A percentile compares a stretch with the other conserved stretches of the same genome.
Conservation (phyloP, 1,284 basidiomycete species). For the Spongiforma sp. region DNA sequence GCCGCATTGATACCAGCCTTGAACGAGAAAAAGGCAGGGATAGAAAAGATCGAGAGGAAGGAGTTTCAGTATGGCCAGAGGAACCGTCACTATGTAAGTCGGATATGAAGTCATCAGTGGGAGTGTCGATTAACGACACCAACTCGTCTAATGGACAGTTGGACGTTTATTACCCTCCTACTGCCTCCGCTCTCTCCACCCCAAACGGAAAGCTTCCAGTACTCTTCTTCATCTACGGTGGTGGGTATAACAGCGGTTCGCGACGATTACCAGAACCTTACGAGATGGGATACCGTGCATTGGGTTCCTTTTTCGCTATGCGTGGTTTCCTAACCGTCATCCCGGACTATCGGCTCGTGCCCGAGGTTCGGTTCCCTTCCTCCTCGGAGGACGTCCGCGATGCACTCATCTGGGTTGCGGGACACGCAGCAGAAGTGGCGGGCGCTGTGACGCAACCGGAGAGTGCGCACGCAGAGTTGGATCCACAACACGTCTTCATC, state of each 20-base stretch:
- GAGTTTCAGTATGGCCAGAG: slow-evolving; percentile 61
- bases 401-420: slow-evolving; percentile 57
- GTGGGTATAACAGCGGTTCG: slow-evolving; percentile 58
- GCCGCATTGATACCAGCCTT: slow-evolving; percentile 51
- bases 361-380: slow-evolving; percentile 55
- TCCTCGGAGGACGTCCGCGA: slow-evolving; percentile 60
- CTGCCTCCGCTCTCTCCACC: slow-evolving; percentile 25
- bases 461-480: slow-evolving; percentile 33
- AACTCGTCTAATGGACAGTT: slow-evolving; percentile 38
- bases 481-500: slow-evolving; percentile 49
- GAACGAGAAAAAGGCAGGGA: slow-evolving; percentile 45
- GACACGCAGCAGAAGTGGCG: slow-evolving; percentile 39
- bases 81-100: slow-evolving; percentile 57
- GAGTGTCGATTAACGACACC: neutral
- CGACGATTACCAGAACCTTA: slow-evolving; percentile 50
- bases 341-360: slow-evolving; percentile 67
- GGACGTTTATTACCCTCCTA: slow-evolving; percentile 61
- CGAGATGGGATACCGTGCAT: slow-evolving; percentile 55
- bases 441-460: slow-evolving; percentile 25
- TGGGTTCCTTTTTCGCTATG: slow-evolving; percentile 63
- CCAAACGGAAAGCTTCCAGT: slow-evolving; percentile 47
- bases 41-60: slow-evolving; percentile 47
- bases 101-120: too few relatives aligned
- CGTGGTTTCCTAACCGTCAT: slow-evolving; percentile 64
- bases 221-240: slow-evolving; percentile 68